A percentile compares a stretch with the other conserved stretches of the same genome.
These are phyloP conservation scores for Aureobasidium zeae DNA, from an alignment of 2,329 filamentous ascomycete species.

Conservation along the genomic window DNA sequence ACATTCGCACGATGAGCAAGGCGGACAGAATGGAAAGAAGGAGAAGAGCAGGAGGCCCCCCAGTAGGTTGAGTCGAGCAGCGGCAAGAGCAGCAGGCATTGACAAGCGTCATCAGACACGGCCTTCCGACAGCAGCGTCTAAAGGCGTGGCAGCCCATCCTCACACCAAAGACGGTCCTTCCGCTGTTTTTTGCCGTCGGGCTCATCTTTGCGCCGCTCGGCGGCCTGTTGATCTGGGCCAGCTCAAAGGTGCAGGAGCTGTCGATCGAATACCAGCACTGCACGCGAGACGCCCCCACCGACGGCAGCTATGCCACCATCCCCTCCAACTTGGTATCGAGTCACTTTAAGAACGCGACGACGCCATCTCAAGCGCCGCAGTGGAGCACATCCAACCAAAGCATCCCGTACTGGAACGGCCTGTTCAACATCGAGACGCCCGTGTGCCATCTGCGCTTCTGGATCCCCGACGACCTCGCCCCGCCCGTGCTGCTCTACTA, in stretches of 20 bases:
- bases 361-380: conserved; percentile 21
- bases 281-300: conserved; percentile 47
- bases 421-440: conserved; percentile 30
- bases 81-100: conserved; percentile 6
- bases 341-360: conserved; percentile 56
- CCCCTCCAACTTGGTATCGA: conserved; percentile 48
- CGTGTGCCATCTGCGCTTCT: conserved; percentile 66
- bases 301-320: conserved; percentile 45
- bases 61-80: conserved; percentile 47
- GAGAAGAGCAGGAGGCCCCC: conserved; percentile 89
- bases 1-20: conserved; percentile 34
- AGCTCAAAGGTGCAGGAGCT: conserved; percentile 84
- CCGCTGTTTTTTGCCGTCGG: conserved; percentile 87
- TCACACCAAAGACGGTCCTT: conserved; percentile 87
- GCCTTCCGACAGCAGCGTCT: conserved; percentile 93
- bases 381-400: conserved; percentile 21
- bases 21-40: conserved; percentile 61
- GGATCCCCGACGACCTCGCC: conserved; percentile 66
- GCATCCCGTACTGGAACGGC: conserved; percentile 21
- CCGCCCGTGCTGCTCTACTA: conserved; percentile 91
- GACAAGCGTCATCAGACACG: conserved; percentile 58
- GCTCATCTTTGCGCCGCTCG: conserved; percentile 87
- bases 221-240: conserved; percentile 75
- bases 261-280: conserved; percentile 80
- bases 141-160: conserved; percentile 97